Evolutionary conservation across 495 filamentous ascomycete genomes (phyloP).

Genomic region (Symbiotaphrina buchneri): DNA sequence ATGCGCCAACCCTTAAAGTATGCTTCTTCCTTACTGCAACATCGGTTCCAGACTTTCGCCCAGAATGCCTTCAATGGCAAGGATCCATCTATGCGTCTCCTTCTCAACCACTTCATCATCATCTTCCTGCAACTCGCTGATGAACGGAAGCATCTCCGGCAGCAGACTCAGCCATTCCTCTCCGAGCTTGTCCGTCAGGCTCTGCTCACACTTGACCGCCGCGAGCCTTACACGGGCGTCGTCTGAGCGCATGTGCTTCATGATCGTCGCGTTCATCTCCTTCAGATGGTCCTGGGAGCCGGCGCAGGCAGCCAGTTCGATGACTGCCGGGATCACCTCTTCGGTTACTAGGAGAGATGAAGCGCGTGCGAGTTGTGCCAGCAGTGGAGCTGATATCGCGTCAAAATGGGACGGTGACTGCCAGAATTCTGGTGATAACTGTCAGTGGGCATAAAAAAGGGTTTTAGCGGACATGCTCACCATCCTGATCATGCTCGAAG

Average conservation of each 20-base stretch:
- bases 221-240: constrained; percentile 43
- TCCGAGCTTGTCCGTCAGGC: constrained; percentile 52
- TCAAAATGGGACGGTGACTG: constrained; percentile 70
- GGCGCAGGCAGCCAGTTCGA: constrained; percentile 56
- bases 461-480: constrained; percentile 15
- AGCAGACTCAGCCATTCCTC: constrained; percentile 82
- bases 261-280: constrained; percentile 50
- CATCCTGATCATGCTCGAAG: constrained; percentile 63
- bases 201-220: constrained; percentile 56
- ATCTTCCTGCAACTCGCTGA: constrained; percentile 87
- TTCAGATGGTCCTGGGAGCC: constrained; percentile 77
- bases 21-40: constrained; percentile 35
- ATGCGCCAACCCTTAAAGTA: too few relatives aligned
- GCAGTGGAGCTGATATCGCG: constrained; percentile 41
- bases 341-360: constrained; percentile 15
- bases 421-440: constrained; percentile 53
- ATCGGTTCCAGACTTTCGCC: constrained; percentile 78
- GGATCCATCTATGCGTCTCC: constrained; percentile 71
- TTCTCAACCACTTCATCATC: constrained; percentile 80
- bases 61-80: constrained; percentile 62
- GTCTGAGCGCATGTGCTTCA: constrained; percentile 55
- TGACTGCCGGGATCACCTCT: constrained; percentile 32
- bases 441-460: neutral
- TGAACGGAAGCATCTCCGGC: constrained; percentile 86
- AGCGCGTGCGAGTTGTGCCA: constrained; percentile 40